Conservation (phyloP, 139 green algal species). For the Chlamydomonas schloesseri region DNA sequence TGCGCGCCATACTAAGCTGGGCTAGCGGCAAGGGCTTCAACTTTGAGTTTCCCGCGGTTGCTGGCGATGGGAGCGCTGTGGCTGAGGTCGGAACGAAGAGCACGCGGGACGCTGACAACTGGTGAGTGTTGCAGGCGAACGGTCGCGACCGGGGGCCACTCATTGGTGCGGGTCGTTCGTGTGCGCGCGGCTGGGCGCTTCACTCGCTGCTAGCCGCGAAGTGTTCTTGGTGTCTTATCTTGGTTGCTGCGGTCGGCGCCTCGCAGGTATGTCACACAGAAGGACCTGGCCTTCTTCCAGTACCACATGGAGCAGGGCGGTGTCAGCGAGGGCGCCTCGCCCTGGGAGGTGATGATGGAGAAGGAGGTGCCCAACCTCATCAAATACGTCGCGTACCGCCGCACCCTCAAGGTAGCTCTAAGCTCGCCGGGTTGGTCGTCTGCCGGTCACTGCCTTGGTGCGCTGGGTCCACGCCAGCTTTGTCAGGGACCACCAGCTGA, state of each 20-base stretch:
- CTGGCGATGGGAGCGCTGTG: neutral
- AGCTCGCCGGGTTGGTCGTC: neutral
- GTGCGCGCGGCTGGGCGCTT: neutral
- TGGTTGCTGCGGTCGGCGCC: neutral
- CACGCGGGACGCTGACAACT: constrained; percentile 47
- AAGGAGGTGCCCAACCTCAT: constrained; percentile 69
- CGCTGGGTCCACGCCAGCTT: too few relatives aligned
- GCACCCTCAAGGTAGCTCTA: constrained; percentile 51
- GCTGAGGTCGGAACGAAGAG: constrained; percentile 8
- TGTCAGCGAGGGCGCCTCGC: constrained; percentile 34
- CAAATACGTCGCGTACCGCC: constrained; percentile 80
- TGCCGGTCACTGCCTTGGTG: too few relatives aligned
- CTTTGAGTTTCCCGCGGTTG: constrained; percentile 57
- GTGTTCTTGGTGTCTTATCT: neutral
- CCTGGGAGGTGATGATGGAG: constrained; percentile 80
- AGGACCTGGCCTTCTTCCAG: constrained; percentile 82
- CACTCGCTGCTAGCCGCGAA: neutral
- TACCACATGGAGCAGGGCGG: constrained; percentile 55
- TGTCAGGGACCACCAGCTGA: too few relatives aligned
- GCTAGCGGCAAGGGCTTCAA: constrained; percentile 62
- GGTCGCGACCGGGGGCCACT: neutral
- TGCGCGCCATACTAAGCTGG: constrained; percentile 49
- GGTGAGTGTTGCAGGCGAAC: constrained; percentile 32
- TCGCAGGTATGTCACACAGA: constrained; percentile 77
- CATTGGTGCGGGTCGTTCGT: neutral